phyloP scores from a whole-genome alignment of 495 filamentous ascomycete species.

The Apiosordaria backusii region DNA sequence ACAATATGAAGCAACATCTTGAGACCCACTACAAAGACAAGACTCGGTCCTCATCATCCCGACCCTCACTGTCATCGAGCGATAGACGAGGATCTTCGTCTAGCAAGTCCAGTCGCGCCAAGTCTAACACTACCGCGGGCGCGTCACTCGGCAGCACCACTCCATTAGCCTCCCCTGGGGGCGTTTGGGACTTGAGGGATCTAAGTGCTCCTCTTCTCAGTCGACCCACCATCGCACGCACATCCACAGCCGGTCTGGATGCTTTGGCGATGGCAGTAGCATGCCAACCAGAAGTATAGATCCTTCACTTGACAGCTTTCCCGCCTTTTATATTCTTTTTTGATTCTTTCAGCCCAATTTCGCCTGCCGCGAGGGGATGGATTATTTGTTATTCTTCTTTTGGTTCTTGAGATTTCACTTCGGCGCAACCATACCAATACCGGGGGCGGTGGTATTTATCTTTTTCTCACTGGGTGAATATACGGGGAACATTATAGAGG shows the following conservation, averaged over 20 bases:
- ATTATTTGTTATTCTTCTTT: conserved; percentile 6
- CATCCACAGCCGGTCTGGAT: conserved; percentile 40
- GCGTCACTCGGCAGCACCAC: conserved; percentile 8
- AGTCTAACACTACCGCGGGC: conserved; percentile 10
- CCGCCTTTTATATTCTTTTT: neutral
- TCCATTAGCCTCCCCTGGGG: conserved; percentile 32
- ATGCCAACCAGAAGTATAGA: conserved; percentile 36
- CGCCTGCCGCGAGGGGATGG: neutral
- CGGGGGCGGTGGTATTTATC: neutral
- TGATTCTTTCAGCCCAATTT: neutral
- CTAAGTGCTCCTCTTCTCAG: conserved; percentile 39
- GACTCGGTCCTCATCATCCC: conserved; percentile 34
- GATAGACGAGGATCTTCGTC: conserved; percentile 37
- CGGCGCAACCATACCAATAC: neutral
- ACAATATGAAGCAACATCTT: conserved; percentile 98
- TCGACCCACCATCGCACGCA: conserved; percentile 32
- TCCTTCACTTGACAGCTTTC: too few relatives aligned
- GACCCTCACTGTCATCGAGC: conserved; percentile 19
- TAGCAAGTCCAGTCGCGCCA: conserved; percentile 29
- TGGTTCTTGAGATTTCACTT: neutral
- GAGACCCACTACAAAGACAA: conserved; percentile 73
- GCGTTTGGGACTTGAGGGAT: conserved; percentile 43
- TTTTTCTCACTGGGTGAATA: neutral
- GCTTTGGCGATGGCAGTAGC: conserved; percentile 40
- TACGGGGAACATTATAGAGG: conserved; percentile 7